Conservation (phyloP, 1,284 basidiomycete species). For the Naganishia albida region DNA sequence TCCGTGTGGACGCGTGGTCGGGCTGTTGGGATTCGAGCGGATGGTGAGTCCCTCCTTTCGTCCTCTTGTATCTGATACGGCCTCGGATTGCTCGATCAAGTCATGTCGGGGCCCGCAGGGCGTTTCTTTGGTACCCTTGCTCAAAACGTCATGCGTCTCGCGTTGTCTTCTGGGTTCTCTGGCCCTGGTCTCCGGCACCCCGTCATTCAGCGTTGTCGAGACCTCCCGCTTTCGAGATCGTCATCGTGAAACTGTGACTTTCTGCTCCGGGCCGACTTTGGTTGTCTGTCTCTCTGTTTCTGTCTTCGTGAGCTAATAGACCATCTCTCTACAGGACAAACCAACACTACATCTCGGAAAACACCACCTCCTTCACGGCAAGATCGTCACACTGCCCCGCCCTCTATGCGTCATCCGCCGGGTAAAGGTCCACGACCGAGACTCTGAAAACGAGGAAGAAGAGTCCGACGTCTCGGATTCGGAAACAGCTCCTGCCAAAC, state of each 20-base stretch:
- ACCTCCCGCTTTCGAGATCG: too few relatives aligned
- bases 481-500: neutral
- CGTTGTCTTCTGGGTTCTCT: too few relatives aligned
- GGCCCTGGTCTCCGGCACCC: too few relatives aligned
- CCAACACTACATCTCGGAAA: conserved; percentile 74
- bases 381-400: conserved; percentile 71
- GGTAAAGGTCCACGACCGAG: conserved; percentile 36
- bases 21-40: conserved; percentile 50
- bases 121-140: too few relatives aligned
- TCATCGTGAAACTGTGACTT: too few relatives aligned
- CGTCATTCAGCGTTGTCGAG: too few relatives aligned
- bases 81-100: too few relatives aligned
- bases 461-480: neutral
- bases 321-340: conserved; percentile 60
- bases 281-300: too few relatives aligned
- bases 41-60: conserved; percentile 42
- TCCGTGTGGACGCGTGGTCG: conserved; percentile 45
- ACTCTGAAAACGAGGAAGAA: conserved; percentile 36
- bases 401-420: conserved; percentile 66
- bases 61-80: neutral
- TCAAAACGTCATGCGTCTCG: too few relatives aligned
- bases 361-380: conserved; percentile 85
- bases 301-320: too few relatives aligned
- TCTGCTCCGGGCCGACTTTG: too few relatives aligned
- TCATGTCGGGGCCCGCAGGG: too few relatives aligned